These are phyloP conservation scores for Austropuccinia psidii DNA, from an alignment of 1,284 basidiomycete genomes.

Conservation along the genomic window DNA sequence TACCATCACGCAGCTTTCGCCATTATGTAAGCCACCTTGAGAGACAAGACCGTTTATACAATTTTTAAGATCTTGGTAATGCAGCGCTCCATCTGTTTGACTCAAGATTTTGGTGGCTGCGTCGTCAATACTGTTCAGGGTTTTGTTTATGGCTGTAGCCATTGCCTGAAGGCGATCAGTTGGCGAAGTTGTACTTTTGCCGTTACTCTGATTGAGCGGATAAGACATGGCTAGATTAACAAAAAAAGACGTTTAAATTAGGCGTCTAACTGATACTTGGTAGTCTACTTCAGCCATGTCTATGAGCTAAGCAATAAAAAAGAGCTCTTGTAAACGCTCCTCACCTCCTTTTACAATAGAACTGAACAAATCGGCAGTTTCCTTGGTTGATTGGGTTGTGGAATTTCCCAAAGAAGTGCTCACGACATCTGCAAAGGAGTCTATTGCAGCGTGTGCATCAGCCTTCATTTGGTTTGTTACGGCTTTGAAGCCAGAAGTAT, in stretches of 20 bases:
- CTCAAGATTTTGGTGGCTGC: conserved; percentile 13
- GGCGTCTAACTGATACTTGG: neutral
- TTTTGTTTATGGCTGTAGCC: conserved; percentile 15
- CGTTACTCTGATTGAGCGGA: conserved; percentile 26
- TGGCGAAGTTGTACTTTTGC: neutral
- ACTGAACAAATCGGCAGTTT: conserved; percentile 26
- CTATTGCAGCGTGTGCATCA: conserved; percentile 26
- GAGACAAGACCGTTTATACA: conserved; percentile 24
- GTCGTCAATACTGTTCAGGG: conserved; percentile 32
- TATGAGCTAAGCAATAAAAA: no score
- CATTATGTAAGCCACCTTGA: conserved; percentile 34
- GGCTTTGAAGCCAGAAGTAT: neutral
- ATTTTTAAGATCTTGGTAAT: conserved; percentile 30
- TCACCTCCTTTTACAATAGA: conserved; percentile 36
- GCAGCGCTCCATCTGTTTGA: conserved; percentile 17
- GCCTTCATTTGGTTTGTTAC: conserved; percentile 16
- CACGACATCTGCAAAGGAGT: conserved; percentile 5
- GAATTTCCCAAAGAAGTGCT: conserved; percentile 1
- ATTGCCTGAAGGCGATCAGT: conserved; percentile 27
- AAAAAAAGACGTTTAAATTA: neutral
- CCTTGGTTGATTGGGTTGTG: conserved; percentile 30
- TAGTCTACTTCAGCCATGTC: no score
- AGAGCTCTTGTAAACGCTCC: neutral
- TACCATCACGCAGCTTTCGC: conserved; percentile 33
- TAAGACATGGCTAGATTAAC: conserved; percentile 1